Evolutionary conservation across 768 basidiomycete species (phyloP), one percentile per base, ranked within the genome.

Genomic region (Boletellus ananiceps): DNA sequence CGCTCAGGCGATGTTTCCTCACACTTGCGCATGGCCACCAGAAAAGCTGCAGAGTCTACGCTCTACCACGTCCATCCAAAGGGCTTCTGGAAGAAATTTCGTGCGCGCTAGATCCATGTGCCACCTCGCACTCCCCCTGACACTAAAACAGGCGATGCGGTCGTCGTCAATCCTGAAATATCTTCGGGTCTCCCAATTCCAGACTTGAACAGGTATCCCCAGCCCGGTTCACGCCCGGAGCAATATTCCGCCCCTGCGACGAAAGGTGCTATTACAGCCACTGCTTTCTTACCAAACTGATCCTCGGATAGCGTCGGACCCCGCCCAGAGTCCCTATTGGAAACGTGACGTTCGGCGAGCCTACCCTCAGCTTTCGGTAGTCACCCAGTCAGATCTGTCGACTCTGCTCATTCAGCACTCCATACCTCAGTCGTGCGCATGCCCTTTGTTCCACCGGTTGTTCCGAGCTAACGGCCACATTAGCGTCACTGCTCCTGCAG

Each of bases 41-140:
- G 81, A 74, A 90, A 83, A 71, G 82, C 77, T 25, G 89, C 91
- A 56, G 91, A 96, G 63, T 84, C 86, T 33, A 93, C 89, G 3
- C 78, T 92, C 39, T 96, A 96, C 70, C 93, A 96, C 65, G 80
- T 92, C 59, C 82, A 80, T 60, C 84, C 88, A 21, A 83, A 86
- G 69, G 93, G 93, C 8, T 94, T 95, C 67, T 95, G 93, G 93
- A 95, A 94, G 81, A 92, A 88, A 74, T 92, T 96, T 64, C 82
- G 93, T 93, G 59, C 51, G 90, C 76, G 34, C 2, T 31, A 37
- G 18, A 13, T 25, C 25, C 35, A 16, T 29, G 2, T 25, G 14
- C 47, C n/a, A 38, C 19, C 27, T 16, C 25, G 35, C 35, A 16
- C 15, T 37, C 21, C 51, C 25, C 54, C 45, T 54, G 4, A 55